Evolutionary conservation across 208 protist species (phyloP).

Genomic region (Zelonia costaricensis): DNA sequence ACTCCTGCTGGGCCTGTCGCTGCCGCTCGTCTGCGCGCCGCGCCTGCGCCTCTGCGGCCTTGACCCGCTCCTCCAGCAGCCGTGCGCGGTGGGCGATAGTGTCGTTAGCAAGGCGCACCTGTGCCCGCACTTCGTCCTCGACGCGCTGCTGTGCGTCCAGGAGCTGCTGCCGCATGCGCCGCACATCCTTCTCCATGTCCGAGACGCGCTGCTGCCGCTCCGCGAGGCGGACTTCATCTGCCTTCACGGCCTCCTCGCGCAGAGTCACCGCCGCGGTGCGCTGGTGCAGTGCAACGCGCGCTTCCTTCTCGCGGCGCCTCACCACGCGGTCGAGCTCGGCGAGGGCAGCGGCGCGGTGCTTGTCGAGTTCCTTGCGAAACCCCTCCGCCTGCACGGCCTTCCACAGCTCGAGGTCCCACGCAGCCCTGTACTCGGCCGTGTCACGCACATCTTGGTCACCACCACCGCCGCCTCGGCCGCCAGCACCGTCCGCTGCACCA

Average conservation of each 20-base stretch:
- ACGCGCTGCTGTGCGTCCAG: conserved; percentile 66
- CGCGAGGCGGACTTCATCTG: conserved; percentile 36
- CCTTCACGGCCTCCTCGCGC: conserved; percentile 29
- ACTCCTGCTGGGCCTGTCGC: conserved; percentile 64
- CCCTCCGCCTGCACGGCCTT: conserved; percentile 74
- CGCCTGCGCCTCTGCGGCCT: conserved; percentile 58
- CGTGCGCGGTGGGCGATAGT: conserved; percentile 51
- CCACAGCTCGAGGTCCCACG: conserved; percentile 91
- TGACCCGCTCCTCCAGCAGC: conserved; percentile 55
- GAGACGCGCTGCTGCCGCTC: conserved; percentile 39
- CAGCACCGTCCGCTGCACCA: not conserved
- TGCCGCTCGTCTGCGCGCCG: conserved; percentile 70
- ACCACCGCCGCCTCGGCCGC: not conserved
- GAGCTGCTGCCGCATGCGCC: conserved; percentile 58
- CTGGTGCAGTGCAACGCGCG: conserved; percentile 17
- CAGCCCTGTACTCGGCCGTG: conserved; percentile 82
- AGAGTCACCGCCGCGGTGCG: conserved; percentile 24
- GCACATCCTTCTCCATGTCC: conserved; percentile 63
- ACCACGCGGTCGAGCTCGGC: conserved; percentile 37
- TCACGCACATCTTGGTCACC: conserved; percentile 59
- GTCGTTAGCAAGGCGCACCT: conserved; percentile 78
- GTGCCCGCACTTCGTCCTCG: conserved; percentile 68
- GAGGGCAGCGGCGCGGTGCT: conserved; percentile 40
- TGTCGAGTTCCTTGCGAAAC: conserved; percentile 63
- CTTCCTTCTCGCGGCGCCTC: conserved; percentile 39